A percentile compares a stretch with the other conserved stretches of the same genome.
These are phyloP conservation scores for Aspergillus unguis DNA, from an alignment of 2,329 filamentous ascomycete genomes.

Conservation along the genomic window DNA sequence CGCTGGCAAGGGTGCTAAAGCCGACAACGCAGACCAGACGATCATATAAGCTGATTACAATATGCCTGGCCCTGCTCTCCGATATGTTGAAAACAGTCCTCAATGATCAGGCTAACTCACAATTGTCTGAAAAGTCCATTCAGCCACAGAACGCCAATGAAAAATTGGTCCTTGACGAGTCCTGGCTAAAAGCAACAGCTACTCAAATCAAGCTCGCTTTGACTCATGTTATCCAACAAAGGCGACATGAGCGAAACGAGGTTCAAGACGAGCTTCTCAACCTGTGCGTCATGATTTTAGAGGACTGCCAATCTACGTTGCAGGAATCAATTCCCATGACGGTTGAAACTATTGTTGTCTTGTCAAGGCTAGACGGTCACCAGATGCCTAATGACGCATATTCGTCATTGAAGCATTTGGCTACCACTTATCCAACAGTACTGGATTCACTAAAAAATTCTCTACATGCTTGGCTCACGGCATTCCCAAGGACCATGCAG, in stretches of 20 bases:
- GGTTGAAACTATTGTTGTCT: conserved; percentile 74
- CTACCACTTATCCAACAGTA: conserved; percentile 60
- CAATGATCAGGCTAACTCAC: conserved; percentile 40
- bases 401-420: conserved; percentile 56
- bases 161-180: conserved; percentile 43
- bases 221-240: conserved; percentile 70
- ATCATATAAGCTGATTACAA: conserved; percentile 62
- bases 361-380: conserved; percentile 54
- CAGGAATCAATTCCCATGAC: conserved; percentile 66
- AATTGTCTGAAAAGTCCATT: conserved; percentile 18
- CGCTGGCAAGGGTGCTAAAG: conserved; percentile 70
- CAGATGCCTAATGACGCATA: conserved; percentile 37
- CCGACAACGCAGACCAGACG: conserved; percentile 61
- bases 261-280: conserved; percentile 65
- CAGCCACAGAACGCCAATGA: conserved; percentile 28
- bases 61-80: conserved; percentile 58
- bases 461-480: conserved; percentile 76
- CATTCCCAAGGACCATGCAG: conserved; percentile 79
- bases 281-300: conserved; percentile 71
- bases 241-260: conserved; percentile 65
- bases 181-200: conserved; percentile 78
- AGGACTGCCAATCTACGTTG: conserved; percentile 73
- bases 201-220: conserved; percentile 81
- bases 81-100: conserved; percentile 45
- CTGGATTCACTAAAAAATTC: conserved; percentile 64